Percentiles rank a stretch among this genome's conserved stretches.
phyloP scores from a whole-genome alignment of 345 rosid species.

The Fremontodendron californicum region DNA sequence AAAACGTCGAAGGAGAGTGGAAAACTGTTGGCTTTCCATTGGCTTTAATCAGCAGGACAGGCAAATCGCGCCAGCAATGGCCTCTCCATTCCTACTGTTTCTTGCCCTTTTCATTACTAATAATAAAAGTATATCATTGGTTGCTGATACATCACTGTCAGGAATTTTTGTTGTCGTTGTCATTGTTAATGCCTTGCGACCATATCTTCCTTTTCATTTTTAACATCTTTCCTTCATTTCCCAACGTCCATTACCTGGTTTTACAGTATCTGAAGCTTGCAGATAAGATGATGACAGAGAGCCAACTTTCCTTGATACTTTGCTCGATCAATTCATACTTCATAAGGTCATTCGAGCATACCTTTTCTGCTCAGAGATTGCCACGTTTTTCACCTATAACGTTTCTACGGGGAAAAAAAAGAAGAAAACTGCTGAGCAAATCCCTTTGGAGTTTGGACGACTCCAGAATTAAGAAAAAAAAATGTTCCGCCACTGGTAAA shows the following conservation, averaged over 20 bases:
- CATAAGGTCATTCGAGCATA: too few species aligned
- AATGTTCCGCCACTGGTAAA: constrained; percentile 10
- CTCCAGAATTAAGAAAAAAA: neutral
- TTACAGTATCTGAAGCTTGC: neutral
- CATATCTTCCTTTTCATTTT: neutral
- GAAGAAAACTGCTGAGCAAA: neutral
- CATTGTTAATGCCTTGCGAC: neutral
- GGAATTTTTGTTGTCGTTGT: neutral
- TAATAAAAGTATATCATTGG: neutral
- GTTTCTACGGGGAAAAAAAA: neutral
- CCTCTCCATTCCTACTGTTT: neutral
- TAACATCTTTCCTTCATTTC: neutral
- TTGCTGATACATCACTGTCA: neutral
- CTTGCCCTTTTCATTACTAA: neutral
- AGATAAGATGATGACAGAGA: neutral
- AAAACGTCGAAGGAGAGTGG: neutral
- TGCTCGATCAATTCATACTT: neutral
- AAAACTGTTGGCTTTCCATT: neutral
- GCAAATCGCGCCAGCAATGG: neutral
- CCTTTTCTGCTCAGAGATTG: neutral
- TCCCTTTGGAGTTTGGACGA: neutral
- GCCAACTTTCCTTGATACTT: neutral
- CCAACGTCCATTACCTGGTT: neutral
- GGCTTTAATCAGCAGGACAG: neutral
- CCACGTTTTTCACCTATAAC: neutral